A percentile compares a stretch with the other conserved stretches of the same genome.
Evolutionary conservation across 805 yeast species (phyloP).

Genomic region (Wickerhamomyces bovis): DNA sequence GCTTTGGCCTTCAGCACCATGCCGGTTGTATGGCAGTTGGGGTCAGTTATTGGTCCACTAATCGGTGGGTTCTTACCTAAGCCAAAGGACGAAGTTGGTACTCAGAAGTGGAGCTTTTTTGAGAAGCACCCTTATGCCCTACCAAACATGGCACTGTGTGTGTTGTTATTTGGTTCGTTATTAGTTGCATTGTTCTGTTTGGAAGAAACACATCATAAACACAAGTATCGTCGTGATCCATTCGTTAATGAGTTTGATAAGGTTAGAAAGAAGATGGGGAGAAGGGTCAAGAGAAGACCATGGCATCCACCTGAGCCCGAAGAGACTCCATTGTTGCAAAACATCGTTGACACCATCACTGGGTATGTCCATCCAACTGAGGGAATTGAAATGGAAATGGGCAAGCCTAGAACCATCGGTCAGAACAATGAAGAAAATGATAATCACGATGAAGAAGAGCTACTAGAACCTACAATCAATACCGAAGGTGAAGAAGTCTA

Average conservation of each 20-base stretch:
- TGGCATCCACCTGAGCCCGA: background rate
- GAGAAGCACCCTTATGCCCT: conserved; percentile 11
- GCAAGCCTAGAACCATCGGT: background rate
- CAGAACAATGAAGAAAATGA: background rate
- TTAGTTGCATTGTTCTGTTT: conserved; percentile 11
- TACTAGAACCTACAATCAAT: background rate
- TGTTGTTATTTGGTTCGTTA: conserved; percentile 2
- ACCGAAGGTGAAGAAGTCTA: background rate
- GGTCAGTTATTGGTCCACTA: conserved; percentile 14
- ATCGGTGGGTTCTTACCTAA: conserved; percentile 12
- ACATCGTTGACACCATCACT: background rate
- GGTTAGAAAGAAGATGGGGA: conserved; percentile 2
- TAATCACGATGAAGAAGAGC: background rate
- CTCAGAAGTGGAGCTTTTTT: conserved; percentile 1
- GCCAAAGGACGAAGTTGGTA: background rate
- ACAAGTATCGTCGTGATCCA: conserved; percentile 13
- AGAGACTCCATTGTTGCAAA: background rate
- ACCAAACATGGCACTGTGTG: conserved; percentile 12
- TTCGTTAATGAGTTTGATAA: conserved; percentile 11
- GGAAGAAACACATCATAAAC: conserved; percentile 15
- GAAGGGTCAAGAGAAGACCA: background rate
- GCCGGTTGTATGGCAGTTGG: conserved; percentile 15
- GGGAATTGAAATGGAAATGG: background rate
- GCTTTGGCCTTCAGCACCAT: conserved; percentile 15
- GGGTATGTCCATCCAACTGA: background rate